phyloP scores from a whole-genome alignment of 2,329 filamentous ascomycete species.

The Fusarium aywerte region DNA sequence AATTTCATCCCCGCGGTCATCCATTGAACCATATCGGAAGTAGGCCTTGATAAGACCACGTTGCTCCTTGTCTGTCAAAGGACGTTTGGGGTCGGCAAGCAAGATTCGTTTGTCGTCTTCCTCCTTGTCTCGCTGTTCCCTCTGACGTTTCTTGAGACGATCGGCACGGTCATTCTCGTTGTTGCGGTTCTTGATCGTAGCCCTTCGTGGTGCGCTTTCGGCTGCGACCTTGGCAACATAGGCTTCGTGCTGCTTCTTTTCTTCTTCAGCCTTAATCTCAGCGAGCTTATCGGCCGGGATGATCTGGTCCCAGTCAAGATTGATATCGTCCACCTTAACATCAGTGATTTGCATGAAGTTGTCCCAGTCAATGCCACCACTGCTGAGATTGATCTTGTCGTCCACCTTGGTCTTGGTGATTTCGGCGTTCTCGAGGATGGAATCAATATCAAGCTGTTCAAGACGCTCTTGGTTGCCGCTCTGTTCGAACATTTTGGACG shows the following conservation, averaged over 20 bases:
- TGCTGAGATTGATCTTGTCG: slow-evolving; percentile 89
- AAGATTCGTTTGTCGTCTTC: slow-evolving; percentile 77
- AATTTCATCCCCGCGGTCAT: slow-evolving; percentile 88
- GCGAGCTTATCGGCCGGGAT: slow-evolving; percentile 94
- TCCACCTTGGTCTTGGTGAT: slow-evolving; percentile 96
- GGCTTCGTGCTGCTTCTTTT: slow-evolving; percentile 82
- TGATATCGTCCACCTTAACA: slow-evolving; percentile 86
- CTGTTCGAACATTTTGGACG: slow-evolving; percentile 99
- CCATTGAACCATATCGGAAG: slow-evolving; percentile 89
- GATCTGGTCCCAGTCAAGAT: slow-evolving; percentile 96
- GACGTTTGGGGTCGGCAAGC: slow-evolving; percentile 84
- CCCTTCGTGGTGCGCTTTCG: slow-evolving; percentile 85
- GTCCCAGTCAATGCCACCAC: slow-evolving; percentile 85
- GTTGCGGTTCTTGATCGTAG: slow-evolving; percentile 67
- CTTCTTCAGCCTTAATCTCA: slow-evolving; percentile 88
- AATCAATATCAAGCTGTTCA: slow-evolving; percentile 97
- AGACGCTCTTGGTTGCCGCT: slow-evolving; percentile 96
- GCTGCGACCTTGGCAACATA: slow-evolving; percentile 86
- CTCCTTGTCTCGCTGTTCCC: slow-evolving; percentile 72
- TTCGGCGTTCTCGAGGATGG: slow-evolving; percentile 95
- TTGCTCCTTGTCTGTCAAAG: slow-evolving; percentile 91
- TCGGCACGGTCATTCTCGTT: slow-evolving; percentile 72
- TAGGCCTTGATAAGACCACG: slow-evolving; percentile 91
- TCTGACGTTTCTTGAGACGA: slow-evolving; percentile 73
- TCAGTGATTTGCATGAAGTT: slow-evolving; percentile 99